Evolutionary conservation across 2,329 filamentous ascomycete species (phyloP).

Genomic region (Annulohypoxylon truncatum): DNA sequence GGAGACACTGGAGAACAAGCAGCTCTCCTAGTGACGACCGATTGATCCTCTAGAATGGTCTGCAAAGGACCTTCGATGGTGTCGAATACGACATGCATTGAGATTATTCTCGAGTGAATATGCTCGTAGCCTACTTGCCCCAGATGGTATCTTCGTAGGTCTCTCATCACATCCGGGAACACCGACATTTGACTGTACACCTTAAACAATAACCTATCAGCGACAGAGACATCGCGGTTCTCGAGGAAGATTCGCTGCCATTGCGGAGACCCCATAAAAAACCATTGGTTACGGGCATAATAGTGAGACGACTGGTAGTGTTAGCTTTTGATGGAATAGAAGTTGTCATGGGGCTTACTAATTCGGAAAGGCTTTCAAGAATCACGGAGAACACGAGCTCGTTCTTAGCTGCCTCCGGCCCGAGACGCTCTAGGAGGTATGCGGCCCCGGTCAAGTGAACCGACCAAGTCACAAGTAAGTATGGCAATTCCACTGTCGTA

Average conservation of each 20-base stretch:
- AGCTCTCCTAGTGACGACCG: not conserved
- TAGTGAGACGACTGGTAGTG: constrained; percentile 8
- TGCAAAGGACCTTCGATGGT: not conserved
- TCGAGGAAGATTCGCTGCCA: constrained; percentile 6
- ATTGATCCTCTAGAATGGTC: not conserved
- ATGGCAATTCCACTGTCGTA: constrained; percentile 3
- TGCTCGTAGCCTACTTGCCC: constrained; percentile 2
- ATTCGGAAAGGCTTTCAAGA: constrained; percentile 13
- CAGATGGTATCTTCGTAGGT: constrained; percentile 1
- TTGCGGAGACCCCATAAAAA: constrained; percentile 9
- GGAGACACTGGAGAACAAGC: not conserved
- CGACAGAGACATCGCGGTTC: not conserved
- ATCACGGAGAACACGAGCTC: constrained; percentile 12
- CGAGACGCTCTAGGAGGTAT: constrained; percentile 11
- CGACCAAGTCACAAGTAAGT: constrained; percentile 12
- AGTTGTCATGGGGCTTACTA: not conserved
- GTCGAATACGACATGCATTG: not conserved
- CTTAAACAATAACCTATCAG: constrained; percentile 1
- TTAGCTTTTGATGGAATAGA: not conserved
- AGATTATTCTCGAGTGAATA: not conserved
- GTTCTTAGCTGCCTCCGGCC: constrained; percentile 1
- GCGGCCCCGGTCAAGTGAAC: constrained; percentile 6
- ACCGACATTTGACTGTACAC: constrained; percentile 8
- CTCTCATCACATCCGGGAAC: constrained; percentile 20
- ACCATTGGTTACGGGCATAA: constrained; percentile 13